A percentile compares a stretch with the other conserved stretches of the same genome.
These are phyloP conservation scores for Naematelia aurantialba DNA, from an alignment of 768 basidiomycete species.

Conservation along the genomic window DNA sequence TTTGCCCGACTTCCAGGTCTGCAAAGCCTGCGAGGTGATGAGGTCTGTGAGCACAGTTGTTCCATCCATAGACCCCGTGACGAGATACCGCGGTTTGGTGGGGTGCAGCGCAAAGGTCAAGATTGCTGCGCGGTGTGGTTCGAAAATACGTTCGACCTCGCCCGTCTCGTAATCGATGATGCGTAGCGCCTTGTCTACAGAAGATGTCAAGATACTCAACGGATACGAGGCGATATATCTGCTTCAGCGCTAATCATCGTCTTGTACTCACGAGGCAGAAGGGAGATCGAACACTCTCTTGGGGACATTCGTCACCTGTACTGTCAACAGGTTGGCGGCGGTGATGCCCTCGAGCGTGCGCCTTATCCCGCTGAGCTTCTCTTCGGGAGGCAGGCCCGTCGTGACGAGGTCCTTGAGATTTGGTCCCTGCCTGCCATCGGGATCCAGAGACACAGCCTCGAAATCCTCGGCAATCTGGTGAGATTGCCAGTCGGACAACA, in stretches of 20 bases:
- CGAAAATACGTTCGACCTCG: slow-evolving; percentile 40
- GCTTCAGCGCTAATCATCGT: neutral
- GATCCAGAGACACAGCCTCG: neutral
- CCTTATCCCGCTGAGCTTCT: slow-evolving; percentile 31
- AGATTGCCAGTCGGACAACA: slow-evolving; percentile 35
- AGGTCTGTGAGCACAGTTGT: slow-evolving; percentile 46
- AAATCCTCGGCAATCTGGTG: slow-evolving; percentile 3
- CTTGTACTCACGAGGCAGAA: slow-evolving; percentile 33
- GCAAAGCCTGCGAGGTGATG: slow-evolving; percentile 36
- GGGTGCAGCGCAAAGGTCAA: slow-evolving; percentile 43
- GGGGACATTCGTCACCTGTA: slow-evolving; percentile 23
- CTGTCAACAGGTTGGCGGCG: slow-evolving; percentile 38
- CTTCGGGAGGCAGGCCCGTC: slow-evolving; percentile 20
- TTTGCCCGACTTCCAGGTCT: slow-evolving; percentile 42
- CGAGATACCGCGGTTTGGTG: slow-evolving; percentile 33
- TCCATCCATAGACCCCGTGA: slow-evolving; percentile 48
- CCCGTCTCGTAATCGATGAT: slow-evolving; percentile 37
- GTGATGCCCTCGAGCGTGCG: slow-evolving; percentile 40
- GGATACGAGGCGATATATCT: slow-evolving; percentile 29
- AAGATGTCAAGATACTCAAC: slow-evolving; percentile 34
- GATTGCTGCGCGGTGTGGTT: slow-evolving; percentile 44
- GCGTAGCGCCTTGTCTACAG: slow-evolving; percentile 45
- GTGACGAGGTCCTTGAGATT: slow-evolving; percentile 22
- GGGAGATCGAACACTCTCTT: slow-evolving; percentile 38
- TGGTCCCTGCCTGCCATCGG: slow-evolving; percentile 21